phyloP scores from a whole-genome alignment of 768 basidiomycete genomes.

The Gyrodon lividus region DNA sequence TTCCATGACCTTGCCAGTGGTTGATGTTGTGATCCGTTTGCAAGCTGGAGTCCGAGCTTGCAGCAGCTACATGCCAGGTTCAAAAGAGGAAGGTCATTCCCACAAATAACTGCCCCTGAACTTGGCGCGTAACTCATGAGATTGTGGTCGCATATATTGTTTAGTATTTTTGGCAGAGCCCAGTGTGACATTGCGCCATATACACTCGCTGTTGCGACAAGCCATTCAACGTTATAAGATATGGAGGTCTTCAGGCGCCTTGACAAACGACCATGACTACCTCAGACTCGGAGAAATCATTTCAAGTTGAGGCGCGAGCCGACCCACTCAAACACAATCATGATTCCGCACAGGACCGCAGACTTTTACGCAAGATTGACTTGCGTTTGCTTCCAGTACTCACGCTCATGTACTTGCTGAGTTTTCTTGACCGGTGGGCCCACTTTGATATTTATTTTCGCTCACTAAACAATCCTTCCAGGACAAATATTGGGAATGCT shows the following conservation, averaged over 20 bases:
- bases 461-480: conserved; percentile 4
- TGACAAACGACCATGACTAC: conserved; percentile 5
- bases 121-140: background rate
- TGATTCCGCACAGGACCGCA: conserved; percentile 18
- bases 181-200: conserved; percentile 8
- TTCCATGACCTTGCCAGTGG: conserved; percentile 55
- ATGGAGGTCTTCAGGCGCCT: background rate
- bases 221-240: background rate
- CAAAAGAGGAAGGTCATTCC: conserved; percentile 18
- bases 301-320: conserved; percentile 3
- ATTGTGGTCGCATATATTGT: too few relatives aligned
- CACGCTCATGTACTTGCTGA: conserved; percentile 39
- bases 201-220: background rate
- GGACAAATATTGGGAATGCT: conserved; percentile 41
- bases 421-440: conserved; percentile 40
- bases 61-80: background rate
- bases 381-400: conserved; percentile 39
- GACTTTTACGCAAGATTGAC: conserved; percentile 35
- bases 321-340: background rate
- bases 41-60: too few relatives aligned
- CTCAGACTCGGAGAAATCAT: conserved; percentile 11
- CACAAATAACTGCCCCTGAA: conserved; percentile 7
- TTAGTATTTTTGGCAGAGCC: background rate
- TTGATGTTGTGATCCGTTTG: too few relatives aligned
- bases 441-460: background rate